Base-by-base conservation (phyloP, 345 rosid genomes). In the Syzygium grande region DNA sequence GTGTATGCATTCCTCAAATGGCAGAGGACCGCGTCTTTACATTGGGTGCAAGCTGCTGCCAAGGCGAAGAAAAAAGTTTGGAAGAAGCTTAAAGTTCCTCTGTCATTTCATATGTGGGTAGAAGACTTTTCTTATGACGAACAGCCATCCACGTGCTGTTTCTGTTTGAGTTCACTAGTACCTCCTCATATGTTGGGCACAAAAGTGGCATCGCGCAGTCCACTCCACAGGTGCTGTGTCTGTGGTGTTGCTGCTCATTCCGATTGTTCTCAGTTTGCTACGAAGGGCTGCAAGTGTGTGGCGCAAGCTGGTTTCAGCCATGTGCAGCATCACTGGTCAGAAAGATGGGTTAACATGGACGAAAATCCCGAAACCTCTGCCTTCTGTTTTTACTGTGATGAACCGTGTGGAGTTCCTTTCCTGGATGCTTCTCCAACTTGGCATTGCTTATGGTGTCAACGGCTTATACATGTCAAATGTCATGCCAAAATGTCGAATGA, bases 391-490 rank as follows among this genome's bases (percentile, higher is more conserved):
- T 93, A 92, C 21, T 94, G 96, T 65, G 96, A 94, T 90, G 96
- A 94, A 68, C 94, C 94, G 0, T 94, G 96, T 23, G 95, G 94
- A 84, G 90, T 94, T 91, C 96, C 95, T 90, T 94, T 94, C 79
- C 89, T 94, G 51, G 94, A 91, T 88, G 92, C 92, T 86, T 94
- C 94, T 91, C 96, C 96, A 8, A 91, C 92, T 86, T 94, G 96
- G 96, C 96, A 94, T 73, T 94, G 96, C 88, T 89, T 93, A 63
- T 94, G 96, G 95, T 94, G 96, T 89, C 96, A 94, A 55, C 96
- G 94, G 51, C 95, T 92, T 61, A 90, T 94, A 88, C 96, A 94
- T 88, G 94, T 94, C 10, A 92, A 94, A 86, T 94, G 96, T 88
- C 96, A 94, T 85, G 86, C 91, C 86, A 91, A 91, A 86, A 93